Base-by-base conservation (phyloP, 257 asterid genomes). In the Cordia subcordata region DNA sequence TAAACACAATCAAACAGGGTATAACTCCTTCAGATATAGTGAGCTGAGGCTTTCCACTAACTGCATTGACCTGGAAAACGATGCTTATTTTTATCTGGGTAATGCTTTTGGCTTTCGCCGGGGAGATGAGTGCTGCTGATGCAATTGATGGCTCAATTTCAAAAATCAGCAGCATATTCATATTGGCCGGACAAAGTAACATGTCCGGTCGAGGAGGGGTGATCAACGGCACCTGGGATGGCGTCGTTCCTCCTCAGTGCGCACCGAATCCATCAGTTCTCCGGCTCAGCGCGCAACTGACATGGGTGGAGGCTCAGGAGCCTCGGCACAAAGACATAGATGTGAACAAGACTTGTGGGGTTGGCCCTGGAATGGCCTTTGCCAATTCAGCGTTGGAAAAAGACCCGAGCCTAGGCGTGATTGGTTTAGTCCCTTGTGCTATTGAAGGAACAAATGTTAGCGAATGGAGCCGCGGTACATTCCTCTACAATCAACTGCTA, bases 151-250 rank as follows among this genome's bases (percentile, higher is more conserved):
- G n/a, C n/a, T n/a, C n/a, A n/a, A n/a, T n/a, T n/a, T n/a, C n/a
- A n/a, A n/a, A n/a, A n/a, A n/a, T n/a, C n/a, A n/a, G n/a, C n/a
- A n/a, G n/a, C n/a, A 57, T 75, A 38, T 78, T 78, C 63, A 17
- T 81, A 21, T 37, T 78, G 22, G 75, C 82, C 0, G 88, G 88
- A 13, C 77, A 81, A 58, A 81, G 88, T 67, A 75, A 75, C 63
- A 78, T 81, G 87, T 75, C 71, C 0, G 87, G 79, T 6, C 59
- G 76, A 0, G 82, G 82, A 0, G 82, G 84, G 0, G 80, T 77
- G 3, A 3, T 5, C 0, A 60, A 23, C 2, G 9, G 22, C 13
- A 49, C n/a, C 0, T 73, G 77, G 82, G 74, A 76, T 11, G 55
- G 61, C 0, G n/a, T 23, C 1, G 59, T 73, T 12, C 85, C 82